Evolutionary conservation across 768 basidiomycete genomes (phyloP), one percentile per base, ranked within the genome.

Genomic region (Leccinum arenicola): DNA sequence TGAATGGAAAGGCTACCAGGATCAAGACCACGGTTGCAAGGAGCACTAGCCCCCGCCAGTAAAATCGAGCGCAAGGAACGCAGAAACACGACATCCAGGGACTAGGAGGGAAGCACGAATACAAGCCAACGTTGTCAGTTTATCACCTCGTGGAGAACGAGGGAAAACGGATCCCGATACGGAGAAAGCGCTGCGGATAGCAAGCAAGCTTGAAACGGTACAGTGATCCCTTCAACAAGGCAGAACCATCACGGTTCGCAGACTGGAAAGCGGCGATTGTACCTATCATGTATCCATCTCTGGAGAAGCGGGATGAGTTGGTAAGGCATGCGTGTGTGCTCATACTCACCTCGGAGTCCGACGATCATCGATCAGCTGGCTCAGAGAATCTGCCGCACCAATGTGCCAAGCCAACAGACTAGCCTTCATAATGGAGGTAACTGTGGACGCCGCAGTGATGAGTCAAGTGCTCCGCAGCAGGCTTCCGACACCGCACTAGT

Each of bases 1-100:
- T 68, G 60, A 65, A 68, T 15, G 67, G 67, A 49, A 68, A 66
- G 33, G 52, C 66, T 0, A 56, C 45, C 15, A 68, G 55, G 31
- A 66, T 57, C 3, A 68, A 52, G 33, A 53, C 23, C 14, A 57
- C 47, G 1, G 35, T 57, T 40, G 38, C 52, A n/a, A 58, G 21
- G 21, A 67, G 64, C 19, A 63, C 7, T 6, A 35, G 48, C 21
- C 45, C 6, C 3, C 56, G 65, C 19, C 36, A 47, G 55, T 15
- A 60, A 33, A 53, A 31, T n/a, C 55, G 66, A 50, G 8, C 17
- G 36, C 36, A 47, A 40, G 33, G 52, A 43, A 55, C 36, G 23
- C 17, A 17, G 11, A 29, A 50, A 10, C 11, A 45, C 23, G 57
- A 52, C 58, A 64, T 66, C 31, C 23, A 49, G 48, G 15, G 12